Evolutionary conservation across 768 basidiomycete genomes (phyloP).

Genomic region (Kwoniella mangroviensis): DNA sequence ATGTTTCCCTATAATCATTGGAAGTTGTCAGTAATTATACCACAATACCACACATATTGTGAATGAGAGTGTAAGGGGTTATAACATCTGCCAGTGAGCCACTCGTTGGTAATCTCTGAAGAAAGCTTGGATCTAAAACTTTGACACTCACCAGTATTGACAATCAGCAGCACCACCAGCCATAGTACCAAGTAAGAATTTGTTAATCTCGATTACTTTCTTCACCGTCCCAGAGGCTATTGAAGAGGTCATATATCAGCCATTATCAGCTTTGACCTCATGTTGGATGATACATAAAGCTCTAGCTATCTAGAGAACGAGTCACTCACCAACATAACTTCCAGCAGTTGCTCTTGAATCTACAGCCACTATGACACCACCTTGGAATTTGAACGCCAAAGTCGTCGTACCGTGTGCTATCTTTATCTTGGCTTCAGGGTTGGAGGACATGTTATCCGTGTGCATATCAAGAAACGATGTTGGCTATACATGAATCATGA

Average conservation of each 20-base stretch:
- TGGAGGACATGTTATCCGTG: conserved; percentile 86
- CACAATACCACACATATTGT: too few relatives aligned
- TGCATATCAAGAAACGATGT: conserved; percentile 86
- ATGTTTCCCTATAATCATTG: conserved; percentile 85
- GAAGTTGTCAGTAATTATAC: neutral
- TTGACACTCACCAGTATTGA: conserved; percentile 54
- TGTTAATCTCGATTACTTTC: conserved; percentile 99
- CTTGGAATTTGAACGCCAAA: conserved; percentile 92
- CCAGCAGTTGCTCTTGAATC: conserved; percentile 97
- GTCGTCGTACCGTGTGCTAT: conserved; percentile 99
- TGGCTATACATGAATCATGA: conserved; percentile 64
- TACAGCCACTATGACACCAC: conserved; percentile 99
- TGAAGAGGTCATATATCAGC: neutral
- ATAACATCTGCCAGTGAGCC: too few relatives aligned
- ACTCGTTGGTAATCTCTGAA: too few relatives aligned
- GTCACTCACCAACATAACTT: conserved; percentile 82
- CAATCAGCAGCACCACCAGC: conserved; percentile 92
- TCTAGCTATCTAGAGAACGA: neutral
- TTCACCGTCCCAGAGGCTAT: conserved; percentile 95
- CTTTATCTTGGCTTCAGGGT: conserved; percentile 93
- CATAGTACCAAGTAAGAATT: conserved; percentile 98
- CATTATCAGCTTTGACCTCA: neutral
- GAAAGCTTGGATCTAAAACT: too few relatives aligned
- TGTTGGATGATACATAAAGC: neutral
- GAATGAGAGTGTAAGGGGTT: too few relatives aligned